phyloP scores from a whole-genome alignment of 345 rosid genomes.

The Salix caprea region DNA sequence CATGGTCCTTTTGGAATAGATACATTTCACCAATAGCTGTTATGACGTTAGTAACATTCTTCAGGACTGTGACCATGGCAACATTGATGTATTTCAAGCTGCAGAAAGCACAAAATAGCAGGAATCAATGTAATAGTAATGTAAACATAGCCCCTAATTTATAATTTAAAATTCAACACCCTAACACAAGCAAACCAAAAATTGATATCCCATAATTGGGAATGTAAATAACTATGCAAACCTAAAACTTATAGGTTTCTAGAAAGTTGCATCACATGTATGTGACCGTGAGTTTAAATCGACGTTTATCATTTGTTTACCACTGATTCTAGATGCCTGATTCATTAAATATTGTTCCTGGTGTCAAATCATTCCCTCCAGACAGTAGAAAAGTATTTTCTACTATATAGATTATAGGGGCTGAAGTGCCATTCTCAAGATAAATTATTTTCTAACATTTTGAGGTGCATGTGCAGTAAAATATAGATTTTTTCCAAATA shows the following conservation, averaged over 20 bases:
- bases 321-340: not conserved
- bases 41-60: conserved; percentile 95
- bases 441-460: not conserved
- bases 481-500: not conserved
- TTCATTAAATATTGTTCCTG: not conserved
- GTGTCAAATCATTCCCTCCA: not conserved
- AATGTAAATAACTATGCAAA: not conserved
- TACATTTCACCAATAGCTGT: conserved; percentile 99
- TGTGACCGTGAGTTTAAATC: not conserved
- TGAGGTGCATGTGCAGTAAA: not conserved
- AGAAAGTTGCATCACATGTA: not conserved
- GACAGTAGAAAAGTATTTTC: not conserved
- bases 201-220: not conserved
- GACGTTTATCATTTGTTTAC: not conserved
- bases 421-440: not conserved
- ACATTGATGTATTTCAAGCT: conserved; percentile 94
- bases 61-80: conserved; percentile 98
- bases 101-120: conserved; percentile 28
- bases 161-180: not conserved
- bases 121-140: not conserved
- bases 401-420: too few species aligned
- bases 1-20: conserved; percentile 83
- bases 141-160: not conserved
- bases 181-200: not conserved
- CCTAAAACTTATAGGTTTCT: not conserved